Evolutionary conservation across 2,329 filamentous ascomycete genomes (phyloP), one percentile per base, ranked within the genome.

Genomic region (Monosporascus sp.): DNA sequence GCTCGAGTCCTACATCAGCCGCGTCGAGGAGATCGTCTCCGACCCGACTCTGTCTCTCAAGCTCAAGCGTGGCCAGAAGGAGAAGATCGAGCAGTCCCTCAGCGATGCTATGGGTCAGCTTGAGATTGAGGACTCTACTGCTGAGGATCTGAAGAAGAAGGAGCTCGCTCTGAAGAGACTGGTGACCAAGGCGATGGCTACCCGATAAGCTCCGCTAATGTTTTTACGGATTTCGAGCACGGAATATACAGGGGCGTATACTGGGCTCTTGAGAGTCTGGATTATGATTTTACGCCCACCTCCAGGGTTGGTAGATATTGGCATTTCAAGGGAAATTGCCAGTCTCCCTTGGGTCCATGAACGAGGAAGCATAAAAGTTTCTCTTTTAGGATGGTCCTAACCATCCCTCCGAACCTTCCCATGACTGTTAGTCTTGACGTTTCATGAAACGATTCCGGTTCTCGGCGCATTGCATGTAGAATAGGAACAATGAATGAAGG

Each of bases 111-210:
- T 99, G 94, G 89, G 85, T 61, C 88, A 95, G 78, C 89, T 99
- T 61, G 94, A 99, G 86, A 80, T 99, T 70, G 89, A 93, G 76
- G 95, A 99, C 65, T 89, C 90, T 54, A 77, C 79, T 59, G 89
- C 91, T 57, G 95, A 99, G 67, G 94, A 99, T 72, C 82, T 99
- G 66, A 97, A 96, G 90, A 97, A 97, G 90, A 96, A 97, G 87
- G 94, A 99, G 83, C 82, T 99, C 63, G 91, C 91, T 57, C 85
- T 99, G 62, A 99, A 97, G 90, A 85, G 94, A 70, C 85, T 96
- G 65, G 92, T 99, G 68, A 99, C 94, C 77, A 99, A 97, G 88
- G 92, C 89, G 68, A 96, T 96, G 90, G 86, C 90, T 62, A 92
- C 90, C 70, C 87, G 90, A 77, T 96, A 92, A 85, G 59, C 60